Percentiles rank a stretch among this genome's conserved stretches.
Conservation (phyloP, 2,329 filamentous ascomycete genomes). For the Drechslerella coelobrocha region DNA sequence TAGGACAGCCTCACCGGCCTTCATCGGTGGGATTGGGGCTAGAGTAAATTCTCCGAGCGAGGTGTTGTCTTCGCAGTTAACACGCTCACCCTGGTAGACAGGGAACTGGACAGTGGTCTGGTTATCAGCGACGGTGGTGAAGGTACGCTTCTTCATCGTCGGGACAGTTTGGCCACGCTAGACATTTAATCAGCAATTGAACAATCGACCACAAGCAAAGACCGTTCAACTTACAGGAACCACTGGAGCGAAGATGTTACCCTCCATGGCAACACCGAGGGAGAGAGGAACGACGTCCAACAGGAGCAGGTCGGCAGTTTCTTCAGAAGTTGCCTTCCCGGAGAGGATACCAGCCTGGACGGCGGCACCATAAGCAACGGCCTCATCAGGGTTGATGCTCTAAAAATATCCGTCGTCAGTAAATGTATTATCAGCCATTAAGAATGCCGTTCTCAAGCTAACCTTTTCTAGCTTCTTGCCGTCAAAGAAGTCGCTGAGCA, state of each 20-base stretch:
- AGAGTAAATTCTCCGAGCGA: constrained; percentile 97
- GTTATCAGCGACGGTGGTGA: constrained; percentile 81
- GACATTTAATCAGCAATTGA: not conserved
- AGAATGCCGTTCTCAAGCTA: constrained; percentile 31
- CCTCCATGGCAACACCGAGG: constrained; percentile 99
- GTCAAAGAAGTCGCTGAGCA: constrained; percentile 97
- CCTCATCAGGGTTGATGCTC: constrained; percentile 99
- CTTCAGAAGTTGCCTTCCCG: constrained; percentile 93
- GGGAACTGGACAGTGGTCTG: constrained; percentile 89
- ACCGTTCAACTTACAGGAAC: constrained; percentile 65
- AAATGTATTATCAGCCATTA: not conserved
- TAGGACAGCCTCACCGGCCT: constrained; percentile 92
- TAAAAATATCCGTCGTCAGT: constrained; percentile 53
- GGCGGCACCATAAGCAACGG: constrained; percentile 97
- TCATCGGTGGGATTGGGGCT: constrained; percentile 83
- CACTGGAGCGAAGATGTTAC: constrained; percentile 96
- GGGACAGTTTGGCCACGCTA: constrained; percentile 75
- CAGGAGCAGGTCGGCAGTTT: constrained; percentile 91
- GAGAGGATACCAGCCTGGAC: constrained; percentile 99
- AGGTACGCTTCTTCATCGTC: constrained; percentile 82
- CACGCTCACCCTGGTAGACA: constrained; percentile 93
- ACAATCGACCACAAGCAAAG: constrained; percentile 57
- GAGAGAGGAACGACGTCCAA: constrained; percentile 96
- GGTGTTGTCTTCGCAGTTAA: constrained; percentile 98
- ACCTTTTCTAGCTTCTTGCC: constrained; percentile 99